Evolutionary conservation across 1,284 basidiomycete species (phyloP).

Genomic region (Sphagnurus paluster): DNA sequence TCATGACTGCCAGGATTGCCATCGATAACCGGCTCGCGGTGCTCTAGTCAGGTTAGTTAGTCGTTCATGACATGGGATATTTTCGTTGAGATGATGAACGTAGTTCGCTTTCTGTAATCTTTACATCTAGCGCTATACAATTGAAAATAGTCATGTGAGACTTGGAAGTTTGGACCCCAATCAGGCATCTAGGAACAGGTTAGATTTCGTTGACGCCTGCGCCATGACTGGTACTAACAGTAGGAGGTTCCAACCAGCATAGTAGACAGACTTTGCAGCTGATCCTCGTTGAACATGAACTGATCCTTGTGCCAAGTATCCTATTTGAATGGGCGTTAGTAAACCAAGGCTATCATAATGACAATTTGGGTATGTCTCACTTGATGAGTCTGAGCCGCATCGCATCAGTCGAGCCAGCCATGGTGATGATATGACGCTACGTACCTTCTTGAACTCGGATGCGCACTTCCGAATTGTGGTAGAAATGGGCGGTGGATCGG

Average conservation of each 20-base stretch:
- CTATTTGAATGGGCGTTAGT: constrained; percentile 38
- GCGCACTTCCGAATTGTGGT: constrained; percentile 89
- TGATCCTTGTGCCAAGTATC: constrained; percentile 95
- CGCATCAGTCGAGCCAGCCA: constrained; percentile 10
- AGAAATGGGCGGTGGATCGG: constrained; percentile 90
- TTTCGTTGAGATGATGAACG: background rate
- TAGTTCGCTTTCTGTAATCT: background rate
- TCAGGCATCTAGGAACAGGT: constrained; percentile 26
- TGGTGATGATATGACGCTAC: constrained; percentile 21
- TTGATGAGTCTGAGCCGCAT: constrained; percentile 61
- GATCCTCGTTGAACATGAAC: constrained; percentile 87
- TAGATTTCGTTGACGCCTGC: background rate
- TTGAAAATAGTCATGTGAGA: too few relatives aligned
- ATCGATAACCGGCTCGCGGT: constrained; percentile 16
- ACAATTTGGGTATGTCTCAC: constrained; percentile 32
- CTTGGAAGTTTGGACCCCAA: too few relatives aligned
- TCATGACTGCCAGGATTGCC: constrained; percentile 18
- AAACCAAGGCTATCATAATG: constrained; percentile 13
- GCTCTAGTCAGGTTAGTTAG: too few relatives aligned
- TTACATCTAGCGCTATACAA: background rate
- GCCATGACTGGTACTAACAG: constrained; percentile 50
- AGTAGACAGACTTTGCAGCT: constrained; percentile 82
- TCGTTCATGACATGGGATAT: background rate
- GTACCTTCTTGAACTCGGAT: constrained; percentile 85
- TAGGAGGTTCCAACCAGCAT: constrained; percentile 92